A percentile compares a stretch with the other conserved stretches of the same genome.
Evolutionary conservation across 768 basidiomycete species (phyloP).

Genomic region (Rhizopogon vesiculosus): DNA sequence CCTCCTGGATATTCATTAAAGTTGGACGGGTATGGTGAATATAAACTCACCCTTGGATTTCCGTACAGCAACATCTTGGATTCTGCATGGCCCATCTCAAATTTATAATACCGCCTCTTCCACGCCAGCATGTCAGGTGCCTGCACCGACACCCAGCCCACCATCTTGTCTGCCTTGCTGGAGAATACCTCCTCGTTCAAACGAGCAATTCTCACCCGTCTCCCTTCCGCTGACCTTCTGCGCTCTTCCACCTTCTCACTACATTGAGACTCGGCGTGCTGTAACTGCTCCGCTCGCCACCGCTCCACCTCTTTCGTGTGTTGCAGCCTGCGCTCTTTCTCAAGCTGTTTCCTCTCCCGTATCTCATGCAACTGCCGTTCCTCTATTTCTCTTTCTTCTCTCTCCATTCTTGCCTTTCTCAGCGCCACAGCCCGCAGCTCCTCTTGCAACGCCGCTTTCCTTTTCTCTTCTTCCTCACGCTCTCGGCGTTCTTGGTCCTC

Average conservation of each 20-base stretch:
- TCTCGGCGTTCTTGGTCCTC: conserved; percentile 11
- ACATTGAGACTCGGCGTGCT: conserved; percentile 39
- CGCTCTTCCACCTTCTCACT: conserved; percentile 40
- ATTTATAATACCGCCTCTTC: conserved; percentile 63
- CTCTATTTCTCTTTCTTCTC: conserved; percentile 40
- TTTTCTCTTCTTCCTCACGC: conserved; percentile 38
- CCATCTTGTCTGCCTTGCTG: conserved; percentile 32
- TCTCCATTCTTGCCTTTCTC: conserved; percentile 32
- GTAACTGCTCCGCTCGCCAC: conserved; percentile 47
- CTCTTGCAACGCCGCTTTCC: conserved; percentile 41
- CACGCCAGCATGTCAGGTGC: conserved; percentile 48
- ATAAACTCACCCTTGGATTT: conserved; percentile 41
- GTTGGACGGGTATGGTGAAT: not conserved
- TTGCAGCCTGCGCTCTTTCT: conserved; percentile 44
- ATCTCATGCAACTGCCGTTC: conserved; percentile 38
- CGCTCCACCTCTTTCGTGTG: conserved; percentile 47
- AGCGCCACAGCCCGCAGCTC: conserved; percentile 30
- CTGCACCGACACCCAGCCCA: conserved; percentile 63
- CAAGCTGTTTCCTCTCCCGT: conserved; percentile 42
- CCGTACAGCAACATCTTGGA: conserved; percentile 41
- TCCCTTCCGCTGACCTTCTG: conserved; percentile 33
- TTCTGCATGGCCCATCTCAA: conserved; percentile 35
- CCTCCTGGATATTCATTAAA: conserved; percentile 21
- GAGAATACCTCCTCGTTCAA: conserved; percentile 43
- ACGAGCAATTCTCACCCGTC: conserved; percentile 36